These are phyloP conservation scores for Orbilia blumenaviensis DNA, from an alignment of 2,329 filamentous ascomycete species.

Conservation along the genomic window DNA sequence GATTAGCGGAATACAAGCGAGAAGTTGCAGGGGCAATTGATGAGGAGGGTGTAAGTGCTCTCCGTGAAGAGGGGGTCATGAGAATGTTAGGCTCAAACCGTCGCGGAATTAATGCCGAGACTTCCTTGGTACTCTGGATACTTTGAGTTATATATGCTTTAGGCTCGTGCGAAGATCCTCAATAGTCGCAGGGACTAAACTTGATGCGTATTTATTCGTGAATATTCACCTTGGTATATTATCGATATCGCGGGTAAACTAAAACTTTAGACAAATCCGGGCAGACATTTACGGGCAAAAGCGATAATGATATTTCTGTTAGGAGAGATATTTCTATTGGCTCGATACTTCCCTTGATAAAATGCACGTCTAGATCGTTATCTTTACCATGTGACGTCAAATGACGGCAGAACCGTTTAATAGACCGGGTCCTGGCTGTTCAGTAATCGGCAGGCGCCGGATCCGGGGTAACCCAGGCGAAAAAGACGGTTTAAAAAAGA, in stretches of 20 bases:
- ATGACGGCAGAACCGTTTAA: not conserved
- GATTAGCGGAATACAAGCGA: not conserved
- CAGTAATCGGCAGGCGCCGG: slow-evolving; percentile 13
- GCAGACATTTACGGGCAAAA: too few relatives aligned
- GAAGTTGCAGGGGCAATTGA: not conserved
- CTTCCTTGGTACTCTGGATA: not conserved
- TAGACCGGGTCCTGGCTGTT: not conserved
- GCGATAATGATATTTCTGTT: not conserved
- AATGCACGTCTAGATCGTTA: not conserved
- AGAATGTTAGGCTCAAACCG: not conserved
- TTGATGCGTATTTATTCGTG: slow-evolving; percentile 3
- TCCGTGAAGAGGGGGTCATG: too few relatives aligned
- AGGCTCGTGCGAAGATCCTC: slow-evolving; percentile 4
- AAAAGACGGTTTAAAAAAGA: not conserved
- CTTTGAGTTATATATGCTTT: not conserved
- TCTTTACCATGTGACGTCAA: not conserved
- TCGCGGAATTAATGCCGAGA: not conserved
- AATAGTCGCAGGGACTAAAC: not conserved
- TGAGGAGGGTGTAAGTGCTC: too few relatives aligned
- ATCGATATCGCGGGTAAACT: not conserved
- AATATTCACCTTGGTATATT: not conserved
- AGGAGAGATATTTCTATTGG: too few relatives aligned
- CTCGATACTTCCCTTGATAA: not conserved
- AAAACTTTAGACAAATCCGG: slow-evolving; percentile 3
- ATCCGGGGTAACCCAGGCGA: not conserved